phyloP scores from a whole-genome alignment of 1,139 yeast genomes.

The Debaryomyces udenii region DNA sequence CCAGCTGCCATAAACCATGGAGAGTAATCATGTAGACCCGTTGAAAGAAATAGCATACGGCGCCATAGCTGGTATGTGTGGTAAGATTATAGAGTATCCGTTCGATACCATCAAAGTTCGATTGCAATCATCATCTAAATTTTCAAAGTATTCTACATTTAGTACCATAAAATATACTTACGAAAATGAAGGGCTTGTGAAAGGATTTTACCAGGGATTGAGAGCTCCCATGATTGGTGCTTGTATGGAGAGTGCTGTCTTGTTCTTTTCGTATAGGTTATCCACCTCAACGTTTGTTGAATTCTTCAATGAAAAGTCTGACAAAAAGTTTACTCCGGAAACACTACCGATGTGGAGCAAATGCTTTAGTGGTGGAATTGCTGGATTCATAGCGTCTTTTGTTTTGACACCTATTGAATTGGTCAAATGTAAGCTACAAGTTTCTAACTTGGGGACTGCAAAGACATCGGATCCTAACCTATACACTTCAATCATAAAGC shows the following conservation, averaged over 20 bases:
- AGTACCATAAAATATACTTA: constrained; percentile 66
- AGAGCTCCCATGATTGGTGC: constrained; percentile 87
- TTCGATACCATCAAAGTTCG: constrained; percentile 92
- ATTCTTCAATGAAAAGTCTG: constrained; percentile 12
- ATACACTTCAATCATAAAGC: constrained; percentile 40
- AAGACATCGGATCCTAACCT: constrained; percentile 13
- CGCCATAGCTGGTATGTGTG: constrained; percentile 74
- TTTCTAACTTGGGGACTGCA: constrained; percentile 47
- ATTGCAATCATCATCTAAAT: constrained; percentile 62
- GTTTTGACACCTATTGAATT: constrained; percentile 89
- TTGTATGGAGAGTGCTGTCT: constrained; percentile 69
- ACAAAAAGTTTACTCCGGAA: constrained; percentile 18
- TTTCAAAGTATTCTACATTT: constrained; percentile 51
- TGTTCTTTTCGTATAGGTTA: constrained; percentile 60
- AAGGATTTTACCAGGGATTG: constrained; percentile 61
- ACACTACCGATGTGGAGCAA: constrained; percentile 41
- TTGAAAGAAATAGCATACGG: constrained; percentile 47
- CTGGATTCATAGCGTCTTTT: constrained; percentile 84
- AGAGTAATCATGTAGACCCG: constrained; percentile 23
- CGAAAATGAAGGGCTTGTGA: constrained; percentile 62
- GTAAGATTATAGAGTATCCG: constrained; percentile 86
- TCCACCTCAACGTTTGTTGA: constrained; percentile 72
- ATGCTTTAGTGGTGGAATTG: constrained; percentile 70
- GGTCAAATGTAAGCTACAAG: constrained; percentile 86
- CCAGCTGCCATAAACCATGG: constrained; percentile 6